Evolutionary conservation across 2,329 filamentous ascomycete species (phyloP).

Genomic region (Xylaria sp.): DNA sequence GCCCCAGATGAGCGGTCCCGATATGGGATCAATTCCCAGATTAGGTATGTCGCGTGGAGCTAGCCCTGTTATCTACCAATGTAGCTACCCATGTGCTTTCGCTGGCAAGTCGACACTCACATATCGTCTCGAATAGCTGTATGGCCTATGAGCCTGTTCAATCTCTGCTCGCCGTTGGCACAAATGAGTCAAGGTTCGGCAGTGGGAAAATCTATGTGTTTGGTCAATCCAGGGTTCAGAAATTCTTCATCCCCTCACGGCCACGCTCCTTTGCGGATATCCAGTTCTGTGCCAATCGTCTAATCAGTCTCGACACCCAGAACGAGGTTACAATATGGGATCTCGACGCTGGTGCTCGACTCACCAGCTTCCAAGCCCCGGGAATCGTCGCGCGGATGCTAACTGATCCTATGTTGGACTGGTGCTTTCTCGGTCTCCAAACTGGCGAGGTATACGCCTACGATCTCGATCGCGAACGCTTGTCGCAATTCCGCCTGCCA

Average conservation of each 20-base stretch:
- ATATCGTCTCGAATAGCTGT: constrained; percentile 63
- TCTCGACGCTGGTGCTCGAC: constrained; percentile 73
- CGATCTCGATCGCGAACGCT: constrained; percentile 83
- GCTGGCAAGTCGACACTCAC: constrained; percentile 9
- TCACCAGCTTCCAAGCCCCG: constrained; percentile 79
- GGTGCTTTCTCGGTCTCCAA: constrained; percentile 85
- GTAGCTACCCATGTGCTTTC: neutral
- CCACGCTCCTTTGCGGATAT: constrained; percentile 80
- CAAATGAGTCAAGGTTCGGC: constrained; percentile 86
- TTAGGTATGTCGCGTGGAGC: constrained; percentile 63
- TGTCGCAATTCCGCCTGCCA: constrained; percentile 82
- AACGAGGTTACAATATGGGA: constrained; percentile 90
- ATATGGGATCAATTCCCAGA: constrained; percentile 83
- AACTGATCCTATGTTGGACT: constrained; percentile 92
- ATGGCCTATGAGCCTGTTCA: constrained; percentile 94
- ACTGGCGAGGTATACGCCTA: constrained; percentile 91
- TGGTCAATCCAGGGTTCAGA: constrained; percentile 83
- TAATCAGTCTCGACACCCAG: constrained; percentile 85
- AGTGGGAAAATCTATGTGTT: constrained; percentile 89
- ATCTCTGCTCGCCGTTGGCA: constrained; percentile 91
- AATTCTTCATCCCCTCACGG: constrained; percentile 76
- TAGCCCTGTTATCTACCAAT: no score
- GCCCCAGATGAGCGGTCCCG: constrained; percentile 83
- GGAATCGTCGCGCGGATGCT: constrained; percentile 79
- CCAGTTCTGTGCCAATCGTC: constrained; percentile 86